phyloP scores from a whole-genome alignment of 2,329 filamentous ascomycete species.

The Xenoacremonium recifei region DNA sequence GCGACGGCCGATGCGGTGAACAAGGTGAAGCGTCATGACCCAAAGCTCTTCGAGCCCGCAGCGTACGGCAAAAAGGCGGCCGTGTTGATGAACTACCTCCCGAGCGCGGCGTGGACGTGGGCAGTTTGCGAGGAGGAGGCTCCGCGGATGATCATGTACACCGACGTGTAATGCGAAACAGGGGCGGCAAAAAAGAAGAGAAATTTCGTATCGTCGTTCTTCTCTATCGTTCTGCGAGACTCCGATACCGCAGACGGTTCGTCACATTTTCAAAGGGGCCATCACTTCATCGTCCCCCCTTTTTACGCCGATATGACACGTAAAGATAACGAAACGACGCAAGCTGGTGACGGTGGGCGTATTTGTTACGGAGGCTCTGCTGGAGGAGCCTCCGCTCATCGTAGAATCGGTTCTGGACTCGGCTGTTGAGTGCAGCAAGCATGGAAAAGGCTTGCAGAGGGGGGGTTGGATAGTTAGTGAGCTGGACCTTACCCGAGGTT shows the following conservation, averaged over 20 bases:
- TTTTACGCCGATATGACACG: too few species aligned
- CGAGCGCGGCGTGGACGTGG: conserved; percentile 40
- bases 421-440: conserved; percentile 8
- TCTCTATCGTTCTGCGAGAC: too few species aligned
- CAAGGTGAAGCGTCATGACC: conserved; percentile 33
- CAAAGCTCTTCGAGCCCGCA: conserved; percentile 35
- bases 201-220: too few species aligned
- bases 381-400: too few species aligned
- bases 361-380: conserved; percentile 3
- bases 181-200: too few species aligned
- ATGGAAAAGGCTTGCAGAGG: conserved; percentile 10
- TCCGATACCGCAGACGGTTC: too few species aligned
- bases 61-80: conserved; percentile 33
- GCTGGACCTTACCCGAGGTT: conserved; percentile 20
- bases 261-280: background rate
- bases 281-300: too few species aligned
- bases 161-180: conserved; percentile 33
- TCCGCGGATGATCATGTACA: conserved; percentile 37
- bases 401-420: conserved; percentile 3
- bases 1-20: conserved; percentile 56
- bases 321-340: conserved; percentile 12
- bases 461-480: too few species aligned
- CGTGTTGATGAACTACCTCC: conserved; percentile 33
- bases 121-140: conserved; percentile 31
- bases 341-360: too few species aligned